Evolutionary conservation across 108 stramenopile species (phyloP), one percentile per base, ranked within the genome.

Genomic region (Nitzschia sp.): DNA sequence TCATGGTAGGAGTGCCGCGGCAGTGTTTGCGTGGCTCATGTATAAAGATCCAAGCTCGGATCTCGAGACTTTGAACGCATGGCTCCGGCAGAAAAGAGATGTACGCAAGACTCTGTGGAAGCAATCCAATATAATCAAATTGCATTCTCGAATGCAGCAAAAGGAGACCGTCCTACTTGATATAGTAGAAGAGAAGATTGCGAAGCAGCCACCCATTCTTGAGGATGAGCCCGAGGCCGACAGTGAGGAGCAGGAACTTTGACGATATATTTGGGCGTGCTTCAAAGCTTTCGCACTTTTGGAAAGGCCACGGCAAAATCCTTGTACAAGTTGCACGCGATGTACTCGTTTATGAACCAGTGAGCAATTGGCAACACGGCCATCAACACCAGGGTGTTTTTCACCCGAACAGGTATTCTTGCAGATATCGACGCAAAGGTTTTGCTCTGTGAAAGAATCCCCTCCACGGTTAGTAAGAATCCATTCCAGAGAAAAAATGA

Each of bases 1-100:
- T 58, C 93, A 94, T 67, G 93, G 93, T 1, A 78, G 93, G 32
- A 83, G 81, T 23, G 93, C 89, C 26, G 93, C 93, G 11, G 88
- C 77, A 45, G 93, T 89, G 23, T 90, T 81, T 75, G 90, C 89
- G 1, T 94, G 90, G 90, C 36, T 89, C 24, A 48, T 94, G 54
- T 56, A 70, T 32, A 54, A 71, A 13, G 78, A 76, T 47, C 77
- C 78, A 45, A 73, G 42, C 34, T 66, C 54, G 75, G 87, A 89
- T 80, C 73, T 82, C 18, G 31, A 88, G 64, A 62, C 64, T 9
- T 63, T 94, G 59, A 94, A 94, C 76, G 66, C 75, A 46, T 66
- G 86, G n/a, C 53, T 94, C 4, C 77, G 85, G 21, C 46, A 55
- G 30, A 56, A 85, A 47, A 78, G 93, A n/a, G 60, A 91, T 79